phyloP scores from a whole-genome alignment of 768 basidiomycete species.

The Daedaleopsis nitida region DNA sequence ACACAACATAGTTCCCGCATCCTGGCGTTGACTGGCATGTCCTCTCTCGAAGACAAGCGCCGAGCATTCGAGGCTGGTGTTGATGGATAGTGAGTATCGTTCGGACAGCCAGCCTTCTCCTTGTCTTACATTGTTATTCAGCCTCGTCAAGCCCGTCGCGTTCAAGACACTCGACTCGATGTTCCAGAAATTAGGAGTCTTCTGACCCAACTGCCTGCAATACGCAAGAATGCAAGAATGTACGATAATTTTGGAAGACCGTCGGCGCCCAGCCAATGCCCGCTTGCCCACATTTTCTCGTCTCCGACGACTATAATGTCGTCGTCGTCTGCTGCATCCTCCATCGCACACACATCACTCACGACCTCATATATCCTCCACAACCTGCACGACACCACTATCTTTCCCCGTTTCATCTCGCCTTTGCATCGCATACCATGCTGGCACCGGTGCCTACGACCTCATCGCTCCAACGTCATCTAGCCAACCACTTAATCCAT shows the following conservation, averaged over 20 bases:
- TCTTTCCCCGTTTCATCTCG: not conserved
- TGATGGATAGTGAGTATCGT: slow-evolving; percentile 84
- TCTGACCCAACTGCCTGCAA: slow-evolving; percentile 30
- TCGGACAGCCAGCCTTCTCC: not conserved
- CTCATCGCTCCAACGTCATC: not conserved
- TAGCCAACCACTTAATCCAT: not conserved
- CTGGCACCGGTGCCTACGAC: not conserved
- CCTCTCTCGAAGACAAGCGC: slow-evolving; percentile 89
- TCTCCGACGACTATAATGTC: not conserved
- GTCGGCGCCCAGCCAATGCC: not conserved
- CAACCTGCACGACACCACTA: not conserved
- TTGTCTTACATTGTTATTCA: slow-evolving; percentile 31
- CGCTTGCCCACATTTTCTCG: not conserved
- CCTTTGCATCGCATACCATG: not conserved
- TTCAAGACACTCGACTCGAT: slow-evolving; percentile 87
- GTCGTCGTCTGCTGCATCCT: not conserved
- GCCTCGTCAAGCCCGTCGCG: slow-evolving; percentile 94
- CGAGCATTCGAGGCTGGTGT: slow-evolving; percentile 91
- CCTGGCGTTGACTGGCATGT: slow-evolving; percentile 91
- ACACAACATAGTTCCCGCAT: slow-evolving; percentile 49
- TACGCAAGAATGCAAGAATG: slow-evolving; percentile 8
- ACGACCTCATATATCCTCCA: not conserved
- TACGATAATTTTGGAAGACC: not conserved
- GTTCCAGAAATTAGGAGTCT: slow-evolving; percentile 69
- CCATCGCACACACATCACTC: not conserved